Percentiles rank a stretch among this genome's conserved stretches.
Conservation (phyloP, 2,329 filamentous ascomycete species). For the Orbilia blumenaviensis region DNA sequence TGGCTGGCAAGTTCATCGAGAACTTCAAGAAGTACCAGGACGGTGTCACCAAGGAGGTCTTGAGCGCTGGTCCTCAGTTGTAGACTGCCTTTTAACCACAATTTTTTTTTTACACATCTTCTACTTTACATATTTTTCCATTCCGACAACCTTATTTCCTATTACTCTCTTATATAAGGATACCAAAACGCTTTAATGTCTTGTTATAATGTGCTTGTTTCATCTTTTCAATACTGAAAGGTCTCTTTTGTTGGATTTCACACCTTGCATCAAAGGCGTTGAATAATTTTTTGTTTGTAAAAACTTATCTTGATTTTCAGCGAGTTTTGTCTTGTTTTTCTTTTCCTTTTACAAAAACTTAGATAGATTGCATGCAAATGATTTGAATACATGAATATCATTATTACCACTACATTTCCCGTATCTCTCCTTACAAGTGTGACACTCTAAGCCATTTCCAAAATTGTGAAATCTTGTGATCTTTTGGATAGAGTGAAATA, state of each 20-base stretch:
- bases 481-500: not conserved
- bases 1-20: conserved; percentile 87
- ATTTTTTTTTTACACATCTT: not conserved
- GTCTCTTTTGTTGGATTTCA: conserved; percentile 18
- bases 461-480: too few relatives aligned
- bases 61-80: conserved; percentile 69
- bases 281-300: conserved; percentile 23
- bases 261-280: conserved; percentile 52
- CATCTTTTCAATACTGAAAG: conserved; percentile 13
- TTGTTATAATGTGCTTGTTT: conserved; percentile 48
- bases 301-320: not conserved
- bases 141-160: conserved; percentile 10
- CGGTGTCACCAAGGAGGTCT: conserved; percentile 81
- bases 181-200: conserved; percentile 54
- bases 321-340: not conserved
- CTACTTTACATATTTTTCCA: conserved; percentile 8
- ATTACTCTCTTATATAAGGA: conserved; percentile 52
- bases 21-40: conserved; percentile 97
- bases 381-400: not conserved
- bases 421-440: not conserved
- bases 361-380: conserved; percentile 54
- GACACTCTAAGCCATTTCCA: too few relatives aligned
- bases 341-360: conserved; percentile 52
- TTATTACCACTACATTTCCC: not conserved
- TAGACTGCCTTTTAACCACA: conserved; percentile 21